Percentiles rank a stretch among this genome's conserved stretches.
Conservation (phyloP, 768 basidiomycete genomes). For the Kwoniella shandongensis region DNA sequence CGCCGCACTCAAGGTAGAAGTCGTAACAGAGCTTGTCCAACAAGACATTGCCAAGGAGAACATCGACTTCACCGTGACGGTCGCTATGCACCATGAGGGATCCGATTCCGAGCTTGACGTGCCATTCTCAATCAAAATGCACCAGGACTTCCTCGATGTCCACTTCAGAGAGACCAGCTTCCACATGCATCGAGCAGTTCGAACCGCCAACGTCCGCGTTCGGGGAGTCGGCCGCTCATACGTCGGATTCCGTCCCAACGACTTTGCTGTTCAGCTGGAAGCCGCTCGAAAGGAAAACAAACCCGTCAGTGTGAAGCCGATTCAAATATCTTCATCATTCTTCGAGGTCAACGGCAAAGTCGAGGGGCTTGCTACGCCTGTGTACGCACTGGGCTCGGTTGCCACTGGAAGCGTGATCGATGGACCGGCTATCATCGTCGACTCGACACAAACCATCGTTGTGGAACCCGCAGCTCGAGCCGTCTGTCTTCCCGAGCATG, state of each 20-base stretch:
- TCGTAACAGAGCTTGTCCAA: constrained; percentile 18
- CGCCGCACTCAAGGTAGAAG: constrained; percentile 18
- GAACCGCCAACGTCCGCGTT: constrained; percentile 31
- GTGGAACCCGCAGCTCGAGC: constrained; percentile 62
- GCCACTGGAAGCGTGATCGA: constrained; percentile 57
- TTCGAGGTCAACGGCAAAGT: constrained; percentile 28
- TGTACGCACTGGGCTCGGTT: constrained; percentile 54
- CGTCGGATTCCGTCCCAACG: no score
- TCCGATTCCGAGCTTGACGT: constrained; percentile 35
- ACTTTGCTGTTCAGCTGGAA: no score
- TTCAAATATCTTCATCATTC: no score
- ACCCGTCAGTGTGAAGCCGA: constrained; percentile 18
- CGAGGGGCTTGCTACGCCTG: constrained; percentile 19
- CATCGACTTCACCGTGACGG: constrained; percentile 24
- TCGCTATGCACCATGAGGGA: constrained; percentile 33
- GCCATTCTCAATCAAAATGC: constrained; percentile 20
- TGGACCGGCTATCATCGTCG: constrained; percentile 92
- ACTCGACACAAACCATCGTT: constrained; percentile 92
- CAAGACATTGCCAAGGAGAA: constrained; percentile 33
- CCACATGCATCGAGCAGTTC: constrained; percentile 25
- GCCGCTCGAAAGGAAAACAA: no score
- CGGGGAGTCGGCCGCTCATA: constrained; percentile 36
- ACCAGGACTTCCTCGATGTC: constrained; percentile 28
- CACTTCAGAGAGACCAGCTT: constrained; percentile 39
- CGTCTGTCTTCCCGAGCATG: constrained; percentile 35